Evolutionary conservation across 139 green algal genomes (phyloP).

Genomic region (Desmodesmus armatus): DNA sequence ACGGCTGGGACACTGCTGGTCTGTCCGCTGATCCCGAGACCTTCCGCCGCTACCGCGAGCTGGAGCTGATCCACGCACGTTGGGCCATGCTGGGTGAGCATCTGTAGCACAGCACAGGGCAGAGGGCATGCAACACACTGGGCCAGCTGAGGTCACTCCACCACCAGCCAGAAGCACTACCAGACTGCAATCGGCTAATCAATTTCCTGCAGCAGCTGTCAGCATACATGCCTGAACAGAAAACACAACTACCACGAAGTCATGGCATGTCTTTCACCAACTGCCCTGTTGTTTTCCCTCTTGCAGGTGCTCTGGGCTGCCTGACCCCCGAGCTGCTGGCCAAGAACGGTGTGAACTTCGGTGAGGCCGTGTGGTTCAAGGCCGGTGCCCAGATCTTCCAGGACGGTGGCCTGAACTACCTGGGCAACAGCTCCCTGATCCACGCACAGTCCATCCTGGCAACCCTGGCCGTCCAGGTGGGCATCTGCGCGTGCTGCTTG

Average conservation of each 20-base stretch:
- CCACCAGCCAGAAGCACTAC: no score
- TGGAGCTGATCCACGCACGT: constrained; percentile 86
- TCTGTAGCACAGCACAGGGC: no score
- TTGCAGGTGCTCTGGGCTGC: constrained; percentile 81
- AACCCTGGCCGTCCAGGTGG: constrained; percentile 90
- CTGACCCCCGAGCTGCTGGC: constrained; percentile 80
- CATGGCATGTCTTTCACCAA: no score
- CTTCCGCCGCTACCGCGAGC: constrained; percentile 82
- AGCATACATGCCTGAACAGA: no score
- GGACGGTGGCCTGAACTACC: constrained; percentile 92
- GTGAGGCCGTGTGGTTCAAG: constrained; percentile 96
- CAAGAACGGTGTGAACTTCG: constrained; percentile 66
- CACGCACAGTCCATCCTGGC: constrained; percentile 97
- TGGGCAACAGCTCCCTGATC: constrained; percentile 94
- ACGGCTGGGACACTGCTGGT: constrained; percentile 95
- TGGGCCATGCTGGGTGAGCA: constrained; percentile 80
- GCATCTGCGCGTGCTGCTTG: no score
- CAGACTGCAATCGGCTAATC: no score
- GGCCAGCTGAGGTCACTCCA: no score
- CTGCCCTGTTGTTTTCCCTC: no score
- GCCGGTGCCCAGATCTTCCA: constrained; percentile 94
- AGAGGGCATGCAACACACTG: no score
- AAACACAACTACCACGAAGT: no score
- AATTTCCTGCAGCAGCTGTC: no score
- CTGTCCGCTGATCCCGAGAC: constrained; percentile 90